These are phyloP conservation scores for Castanopsis chinensis DNA, from an alignment of 306 rosid genomes.

Conservation along the genomic window DNA sequence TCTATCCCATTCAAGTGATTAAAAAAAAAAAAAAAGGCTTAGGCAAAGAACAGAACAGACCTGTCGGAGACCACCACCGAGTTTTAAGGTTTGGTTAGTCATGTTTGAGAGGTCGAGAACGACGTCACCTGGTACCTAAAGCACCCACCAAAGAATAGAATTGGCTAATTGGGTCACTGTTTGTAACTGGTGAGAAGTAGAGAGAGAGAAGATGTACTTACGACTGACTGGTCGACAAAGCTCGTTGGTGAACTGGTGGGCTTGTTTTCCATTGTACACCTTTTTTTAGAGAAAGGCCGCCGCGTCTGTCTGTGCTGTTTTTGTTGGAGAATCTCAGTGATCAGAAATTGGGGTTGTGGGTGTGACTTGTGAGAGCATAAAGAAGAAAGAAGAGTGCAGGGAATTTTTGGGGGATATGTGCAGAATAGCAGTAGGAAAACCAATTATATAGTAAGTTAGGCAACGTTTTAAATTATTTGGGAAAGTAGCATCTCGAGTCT, in stretches of 20 bases:
- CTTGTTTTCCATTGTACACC: constrained; percentile 39
- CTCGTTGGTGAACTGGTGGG: constrained; percentile 33
- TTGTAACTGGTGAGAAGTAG: not conserved
- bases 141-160: constrained; percentile 8
- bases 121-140: constrained; percentile 84
- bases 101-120: constrained; percentile 77
- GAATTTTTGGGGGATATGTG: no score
- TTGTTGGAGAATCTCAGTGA: no score
- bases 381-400: no score
- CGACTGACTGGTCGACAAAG: constrained; percentile 49
- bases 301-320: no score
- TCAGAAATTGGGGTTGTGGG: no score
- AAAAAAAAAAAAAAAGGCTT: constrained; percentile 1
- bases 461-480: no score
- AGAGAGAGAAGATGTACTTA: constrained; percentile 27
- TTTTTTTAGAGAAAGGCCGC: not conserved
- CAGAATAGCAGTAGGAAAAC: no score
- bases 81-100: constrained; percentile 83
- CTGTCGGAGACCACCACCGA: constrained; percentile 89
- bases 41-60: constrained; percentile 20
- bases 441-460: no score
- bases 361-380: no score
- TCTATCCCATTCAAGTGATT: no score
- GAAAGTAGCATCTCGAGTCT: no score
- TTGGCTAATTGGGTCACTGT: not conserved